Percentiles rank a stretch among this genome's conserved stretches.
Evolutionary conservation across 202 grass and related monocot genomes (phyloP).

Genomic region (Brachypodium distachyon): DNA sequence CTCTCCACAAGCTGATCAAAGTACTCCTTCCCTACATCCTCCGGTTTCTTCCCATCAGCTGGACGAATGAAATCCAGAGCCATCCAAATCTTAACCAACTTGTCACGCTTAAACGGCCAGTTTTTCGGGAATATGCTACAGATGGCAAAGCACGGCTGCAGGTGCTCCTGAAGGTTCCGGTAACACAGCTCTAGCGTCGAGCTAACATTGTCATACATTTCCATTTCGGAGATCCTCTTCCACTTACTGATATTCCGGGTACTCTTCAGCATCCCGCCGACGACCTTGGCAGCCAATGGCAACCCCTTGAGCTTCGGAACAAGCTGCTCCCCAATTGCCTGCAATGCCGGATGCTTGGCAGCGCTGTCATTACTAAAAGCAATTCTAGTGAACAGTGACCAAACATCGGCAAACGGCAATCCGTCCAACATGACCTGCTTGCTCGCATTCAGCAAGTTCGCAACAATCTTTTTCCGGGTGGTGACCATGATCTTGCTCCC

Average conservation of each 20-base stretch:
- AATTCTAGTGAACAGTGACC: conserved; percentile 26
- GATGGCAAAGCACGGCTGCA: conserved; percentile 57
- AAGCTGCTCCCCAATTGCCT: conserved; percentile 18
- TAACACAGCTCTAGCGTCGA: conserved; percentile 42
- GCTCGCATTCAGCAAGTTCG: not conserved
- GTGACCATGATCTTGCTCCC: conserved; percentile 46
- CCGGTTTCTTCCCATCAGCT: not conserved
- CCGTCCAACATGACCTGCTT: not conserved
- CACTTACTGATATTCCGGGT: not conserved
- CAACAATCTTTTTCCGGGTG: conserved; percentile 11
- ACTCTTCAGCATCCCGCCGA: conserved; percentile 26
- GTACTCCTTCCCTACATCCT: conserved; percentile 36
- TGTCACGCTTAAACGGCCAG: conserved; percentile 42
- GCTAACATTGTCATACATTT: conserved; percentile 14
- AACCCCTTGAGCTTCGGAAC: conserved; percentile 25
- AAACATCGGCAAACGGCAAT: conserved; percentile 3
- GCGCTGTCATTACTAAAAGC: not conserved
- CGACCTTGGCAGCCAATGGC: conserved; percentile 26
- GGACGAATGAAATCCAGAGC: conserved; percentile 35
- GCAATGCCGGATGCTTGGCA: not conserved
- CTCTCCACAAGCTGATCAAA: conserved; percentile 29
- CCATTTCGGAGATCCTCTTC: conserved; percentile 28
- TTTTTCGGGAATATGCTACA: conserved; percentile 48
- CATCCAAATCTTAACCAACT: conserved; percentile 65
- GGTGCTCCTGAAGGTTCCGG: conserved; percentile 21